Base-by-base conservation (phyloP, 169 alveolate species). In the Pseudocohnilembus persalinus region DNA sequence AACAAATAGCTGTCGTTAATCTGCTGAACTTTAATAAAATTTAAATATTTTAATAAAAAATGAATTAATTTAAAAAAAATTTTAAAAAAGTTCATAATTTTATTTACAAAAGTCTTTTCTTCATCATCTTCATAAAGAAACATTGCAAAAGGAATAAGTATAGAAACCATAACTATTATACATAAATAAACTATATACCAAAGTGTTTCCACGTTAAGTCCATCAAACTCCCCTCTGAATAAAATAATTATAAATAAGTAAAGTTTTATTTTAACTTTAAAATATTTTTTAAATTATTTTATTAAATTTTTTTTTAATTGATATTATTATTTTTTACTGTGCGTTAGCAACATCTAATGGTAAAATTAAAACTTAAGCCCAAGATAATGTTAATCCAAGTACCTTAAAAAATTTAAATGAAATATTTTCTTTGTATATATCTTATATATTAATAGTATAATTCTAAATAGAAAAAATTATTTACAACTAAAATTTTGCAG, bases 121-220 rank as follows among this genome's bases (percentile, higher is more conserved):
- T 88, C 93, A 76, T 91, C 95, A 32, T 90, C 82, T 84, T 91
- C 95, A 88, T 91, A 91, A 79, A 77, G 83, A 27, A 91, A 84
- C 29, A 84, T 77, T 29, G 93, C 84, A 29, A 87, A 81, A 25
- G 95, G 95, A 28, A 91, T 87, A 49, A 91, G 64, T 77, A 91
- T 83, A 73, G 88, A 65, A 28, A 91, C 93, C 90, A 88, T 88
- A 0, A 88, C 77, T n/a, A 88, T 72, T 29, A 87, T 88, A 4
- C 88, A 78, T 34, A 88, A 77, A 79, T 86, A 91, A 72, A 91
- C 65, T 15, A 87, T 86, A 88, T 86, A 87, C 95, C 95, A 91
- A 65, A 87, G 82, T 0, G 83, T 34, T 82, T 84, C 81, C 92
- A 91, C 89, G 75, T 89, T 83, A 63, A 89, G 74, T 31, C 90